A percentile compares a stretch with the other conserved stretches of the same genome.
Evolutionary conservation across 441 rosid genomes (phyloP).

Genomic region (Rhodomyrtus psidioides): DNA sequence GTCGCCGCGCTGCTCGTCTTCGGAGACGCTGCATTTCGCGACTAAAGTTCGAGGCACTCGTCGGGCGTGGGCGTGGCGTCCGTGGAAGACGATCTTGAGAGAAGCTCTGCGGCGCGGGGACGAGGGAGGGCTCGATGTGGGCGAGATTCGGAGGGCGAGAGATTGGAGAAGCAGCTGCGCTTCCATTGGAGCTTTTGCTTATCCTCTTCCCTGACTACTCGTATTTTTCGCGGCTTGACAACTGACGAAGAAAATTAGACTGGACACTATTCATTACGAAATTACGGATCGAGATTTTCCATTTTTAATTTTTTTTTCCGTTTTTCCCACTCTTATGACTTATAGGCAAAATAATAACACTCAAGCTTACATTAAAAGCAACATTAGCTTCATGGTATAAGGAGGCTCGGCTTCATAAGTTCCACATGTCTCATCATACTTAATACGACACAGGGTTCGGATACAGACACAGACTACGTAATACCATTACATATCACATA

Average conservation of each 20-base stretch:
- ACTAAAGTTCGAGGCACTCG: constrained; percentile 7
- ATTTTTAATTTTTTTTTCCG: background rate
- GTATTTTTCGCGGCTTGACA: background rate
- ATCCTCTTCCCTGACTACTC: background rate
- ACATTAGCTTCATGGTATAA: too few relatives aligned
- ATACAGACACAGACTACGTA: background rate
- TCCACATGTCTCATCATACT: background rate
- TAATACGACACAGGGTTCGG: background rate
- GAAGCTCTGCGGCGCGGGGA: background rate
- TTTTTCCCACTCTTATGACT: background rate
- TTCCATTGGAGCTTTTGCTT: too few relatives aligned
- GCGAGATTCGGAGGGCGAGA: too few relatives aligned
- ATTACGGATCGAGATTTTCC: background rate
- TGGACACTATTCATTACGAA: too few relatives aligned
- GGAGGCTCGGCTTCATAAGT: background rate
- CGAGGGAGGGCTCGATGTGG: background rate
- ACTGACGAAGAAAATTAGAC: background rate
- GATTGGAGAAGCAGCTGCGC: too few relatives aligned
- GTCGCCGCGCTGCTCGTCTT: constrained; percentile 20
- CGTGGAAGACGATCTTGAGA: background rate
- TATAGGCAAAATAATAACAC: background rate
- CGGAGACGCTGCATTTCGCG: constrained; percentile 28
- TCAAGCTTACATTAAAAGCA: too few relatives aligned
- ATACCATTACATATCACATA: background rate
- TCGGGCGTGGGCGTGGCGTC: background rate